A percentile compares a stretch with the other conserved stretches of the same genome.
These are phyloP conservation scores for Lactarius sp. DNA, from an alignment of 768 basidiomycete genomes.

Conservation along the genomic window DNA sequence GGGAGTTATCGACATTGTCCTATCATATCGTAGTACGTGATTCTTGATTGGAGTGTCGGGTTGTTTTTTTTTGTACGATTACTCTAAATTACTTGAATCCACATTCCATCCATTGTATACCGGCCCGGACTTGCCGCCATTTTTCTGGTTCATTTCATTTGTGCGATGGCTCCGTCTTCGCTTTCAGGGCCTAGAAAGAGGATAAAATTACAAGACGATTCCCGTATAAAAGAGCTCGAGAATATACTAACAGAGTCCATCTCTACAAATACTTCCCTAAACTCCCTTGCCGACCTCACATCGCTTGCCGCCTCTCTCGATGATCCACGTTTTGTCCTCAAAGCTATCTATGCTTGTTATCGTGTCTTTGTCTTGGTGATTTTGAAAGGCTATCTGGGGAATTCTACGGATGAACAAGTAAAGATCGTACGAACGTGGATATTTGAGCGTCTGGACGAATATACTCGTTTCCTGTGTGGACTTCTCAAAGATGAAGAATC, in stretches of 20 bases:
- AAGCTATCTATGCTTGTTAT: conserved; percentile 79
- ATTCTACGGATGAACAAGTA: conserved; percentile 52
- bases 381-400: conserved; percentile 47
- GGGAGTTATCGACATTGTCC: conserved; percentile 13
- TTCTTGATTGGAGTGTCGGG: conserved; percentile 18
- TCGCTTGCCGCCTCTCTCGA: conserved; percentile 45
- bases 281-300: conserved; percentile 71
- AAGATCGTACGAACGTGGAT: conserved; percentile 72
- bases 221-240: conserved; percentile 47
- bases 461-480: conserved; percentile 61
- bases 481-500: conserved; percentile 76
- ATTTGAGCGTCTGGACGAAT: conserved; percentile 66
- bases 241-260: conserved; percentile 50
- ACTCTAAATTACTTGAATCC: conserved; percentile 4
- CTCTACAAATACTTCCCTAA: conserved; percentile 57
- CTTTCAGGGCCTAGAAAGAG: conserved; percentile 28
- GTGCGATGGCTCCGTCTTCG: conserved; percentile 18
- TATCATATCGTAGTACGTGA: conserved; percentile 10
- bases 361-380: conserved; percentile 67
- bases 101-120: not conserved
- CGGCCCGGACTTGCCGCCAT: conserved; percentile 8
- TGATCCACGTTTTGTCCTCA: conserved; percentile 57
- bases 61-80: conserved; percentile 17
- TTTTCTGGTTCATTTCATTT: not conserved
- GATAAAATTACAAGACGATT: conserved; percentile 27